Evolutionary conservation across 805 yeast species (phyloP), one percentile per base, ranked within the genome.

Genomic region (Wickerhamomyces queroliae): DNA sequence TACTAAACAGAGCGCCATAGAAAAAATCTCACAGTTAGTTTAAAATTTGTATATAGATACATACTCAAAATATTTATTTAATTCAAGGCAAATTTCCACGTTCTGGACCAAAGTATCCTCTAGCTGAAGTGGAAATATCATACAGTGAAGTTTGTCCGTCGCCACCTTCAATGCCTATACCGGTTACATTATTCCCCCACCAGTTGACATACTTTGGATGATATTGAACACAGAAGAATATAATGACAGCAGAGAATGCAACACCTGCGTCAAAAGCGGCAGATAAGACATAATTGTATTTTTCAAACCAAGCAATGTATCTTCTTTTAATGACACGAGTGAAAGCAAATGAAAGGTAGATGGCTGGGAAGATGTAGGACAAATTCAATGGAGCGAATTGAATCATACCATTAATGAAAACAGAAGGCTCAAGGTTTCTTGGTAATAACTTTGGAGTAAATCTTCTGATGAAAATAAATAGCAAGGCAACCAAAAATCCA

Each of bases 211-310:
- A 48, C 13, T 59, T 62, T 4, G 64, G 63, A 36, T 73, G 65
- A 47, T 66, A 74, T 38, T 62, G 59, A 7, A 67, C 65, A 3
- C 72, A 58, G 53, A 76, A 74, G 59, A 80, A 80, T 22, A 78
- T 70, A 39, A 53, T 46, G 15, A 58, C 46, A 7, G 79, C 55
- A 42, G 78, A 65, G 46, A 78, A 67, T 1, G 83, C 83, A 15
- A 77, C 72, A 15, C 83, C 86, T 1, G 83, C 74, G 8, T 71
- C 60, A 18, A 79, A 61, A 1, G 74, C 82, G 38, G 80, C 71
- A 16, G 79, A 64, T 36, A 80, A 56, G 23, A 80, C 69, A 44
- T 64, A 70, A 49, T 59, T 67, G 50, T 69, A 70, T 56, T 64
- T 64, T 24, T 59, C 62, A 69, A 83, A 80, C 83, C 24, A 67